These are phyloP conservation scores for Colletotrichum echinochloae DNA, from an alignment of 2,329 filamentous ascomycete genomes.

Conservation along the genomic window DNA sequence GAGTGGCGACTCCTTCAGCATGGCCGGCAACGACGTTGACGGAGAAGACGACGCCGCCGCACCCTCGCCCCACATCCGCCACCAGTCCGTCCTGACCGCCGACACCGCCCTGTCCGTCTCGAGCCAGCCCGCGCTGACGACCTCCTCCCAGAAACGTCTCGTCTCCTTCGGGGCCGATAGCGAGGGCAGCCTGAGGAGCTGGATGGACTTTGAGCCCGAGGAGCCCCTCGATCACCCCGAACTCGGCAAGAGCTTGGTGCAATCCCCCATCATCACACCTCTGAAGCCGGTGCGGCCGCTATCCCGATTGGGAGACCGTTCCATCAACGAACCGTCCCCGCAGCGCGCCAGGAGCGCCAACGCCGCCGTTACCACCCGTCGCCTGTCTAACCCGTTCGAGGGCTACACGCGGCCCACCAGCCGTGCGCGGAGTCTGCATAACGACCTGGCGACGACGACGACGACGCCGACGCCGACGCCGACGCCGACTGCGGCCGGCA, in stretches of 20 bases:
- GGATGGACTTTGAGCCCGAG: slow-evolving; percentile 43
- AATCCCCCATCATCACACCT: slow-evolving; percentile 34
- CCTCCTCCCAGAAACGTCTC: slow-evolving; percentile 43
- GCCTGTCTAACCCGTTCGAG: slow-evolving; percentile 37
- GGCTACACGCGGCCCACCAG: slow-evolving; percentile 33
- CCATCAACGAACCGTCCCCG: slow-evolving; percentile 36
- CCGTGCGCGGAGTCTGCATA: slow-evolving; percentile 40
- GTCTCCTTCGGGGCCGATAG: slow-evolving; percentile 30
- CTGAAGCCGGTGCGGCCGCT: slow-evolving; percentile 37
- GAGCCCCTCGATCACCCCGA: slow-evolving; percentile 29
- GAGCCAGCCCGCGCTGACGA: slow-evolving; percentile 43
- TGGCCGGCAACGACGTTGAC: slow-evolving; percentile 47
- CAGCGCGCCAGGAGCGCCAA: slow-evolving; percentile 36
- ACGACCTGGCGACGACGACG: slow-evolving; percentile 7
- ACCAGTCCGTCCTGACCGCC: slow-evolving; percentile 54
- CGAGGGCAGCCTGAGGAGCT: slow-evolving; percentile 35
- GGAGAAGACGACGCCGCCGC: slow-evolving; percentile 33
- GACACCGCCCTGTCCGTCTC: slow-evolving; percentile 56
- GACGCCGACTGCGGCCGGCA: neutral
- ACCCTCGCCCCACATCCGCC: slow-evolving; percentile 39
- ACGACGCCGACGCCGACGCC: no score
- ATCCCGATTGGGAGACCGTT: slow-evolving; percentile 34
- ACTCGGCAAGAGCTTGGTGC: slow-evolving; percentile 34
- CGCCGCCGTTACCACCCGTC: slow-evolving; percentile 29
- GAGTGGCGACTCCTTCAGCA: slow-evolving; percentile 52